Evolutionary conservation across 306 rosid genomes (phyloP), one percentile per base, ranked within the genome.

Genomic region (Rosa rugosa): DNA sequence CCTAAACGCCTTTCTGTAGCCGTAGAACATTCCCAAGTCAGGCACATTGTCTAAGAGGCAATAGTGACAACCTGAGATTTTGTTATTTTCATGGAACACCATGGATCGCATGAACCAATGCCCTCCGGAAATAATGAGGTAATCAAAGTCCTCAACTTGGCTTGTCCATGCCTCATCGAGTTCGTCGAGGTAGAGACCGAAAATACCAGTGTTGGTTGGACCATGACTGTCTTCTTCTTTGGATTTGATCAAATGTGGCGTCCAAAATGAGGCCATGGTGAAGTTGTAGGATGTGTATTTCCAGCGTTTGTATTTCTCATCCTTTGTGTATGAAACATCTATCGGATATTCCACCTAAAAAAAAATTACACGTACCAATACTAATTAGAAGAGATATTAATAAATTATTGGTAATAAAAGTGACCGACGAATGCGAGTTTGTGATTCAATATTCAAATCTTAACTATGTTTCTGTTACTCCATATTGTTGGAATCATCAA

Each of bases 331-430:
- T 49, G 99, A 95, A 23, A 72, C 97, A 75, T 88, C 94, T 13
- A 90, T 74, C 10, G 99, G 99, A 91, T 93, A 93, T 75, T 95
- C 98, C 17, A 78, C 92, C 99, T 95, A 79, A 51, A 1, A 76
- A 2, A 81, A 34, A 17, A 31, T 31, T n/a, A 20, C 1, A 38
- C n/a, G n/a, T n/a, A n/a, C 53, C 20, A 31, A 23, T 41, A 25
- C 7, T 25, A 60, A 60, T 60, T 12, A 25, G 63, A 56, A 56
- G 13, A 56, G 31, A 22, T 57, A 22, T 57, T n/a, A 1, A 16
- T 53, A 0, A 53, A 53, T 6, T 53, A 22, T 53, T 53, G 20
- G 0, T 8, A 53, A 53, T 53, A 16, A 53, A 51, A 54, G 11
- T 54, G 27, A 20, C 1, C 12, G 11, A n/a, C 3, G 62, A n/a